Percentiles rank a stretch among this genome's conserved stretches.
phyloP scores from a whole-genome alignment of 192 early-diverging fungal species.

The Funneliformis mosseae region DNA sequence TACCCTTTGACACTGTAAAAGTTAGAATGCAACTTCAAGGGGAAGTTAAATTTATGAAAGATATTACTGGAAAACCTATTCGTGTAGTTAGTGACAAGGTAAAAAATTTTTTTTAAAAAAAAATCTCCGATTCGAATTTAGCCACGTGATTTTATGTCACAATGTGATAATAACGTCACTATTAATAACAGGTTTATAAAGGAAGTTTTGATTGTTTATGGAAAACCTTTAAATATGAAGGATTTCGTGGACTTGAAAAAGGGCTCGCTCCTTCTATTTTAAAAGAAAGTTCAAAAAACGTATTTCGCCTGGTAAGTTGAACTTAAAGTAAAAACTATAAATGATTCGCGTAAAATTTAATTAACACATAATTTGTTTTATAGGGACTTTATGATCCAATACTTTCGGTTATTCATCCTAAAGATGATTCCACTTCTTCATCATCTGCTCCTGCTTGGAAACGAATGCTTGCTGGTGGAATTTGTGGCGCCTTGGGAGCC shows the following conservation, averaged over 20 bases:
- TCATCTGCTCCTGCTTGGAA: conserved; percentile 69
- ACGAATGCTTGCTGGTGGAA: conserved; percentile 70
- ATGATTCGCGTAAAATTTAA: not conserved
- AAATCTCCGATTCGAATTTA: not conserved
- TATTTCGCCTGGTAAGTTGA: conserved; percentile 64
- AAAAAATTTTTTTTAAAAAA: not conserved
- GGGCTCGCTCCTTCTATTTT: conserved; percentile 72
- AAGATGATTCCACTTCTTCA: conserved; percentile 43
- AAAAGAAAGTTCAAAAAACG: conserved; percentile 72
- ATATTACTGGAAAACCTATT: conserved; percentile 40
- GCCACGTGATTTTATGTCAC: not conserved
- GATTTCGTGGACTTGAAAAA: conserved; percentile 70
- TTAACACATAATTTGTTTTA: not conserved
- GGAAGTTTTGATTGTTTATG: conserved; percentile 65
- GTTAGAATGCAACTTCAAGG: conserved; percentile 71
- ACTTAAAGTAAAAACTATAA: not conserved
- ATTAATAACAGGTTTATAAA: conserved; percentile 53
- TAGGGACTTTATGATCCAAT: conserved; percentile 70
- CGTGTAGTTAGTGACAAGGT: conserved; percentile 47
- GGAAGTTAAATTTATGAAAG: conserved; percentile 49
- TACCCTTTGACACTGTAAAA: conserved; percentile 81
- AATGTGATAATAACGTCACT: not conserved
- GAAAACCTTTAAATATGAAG: conserved; percentile 69
- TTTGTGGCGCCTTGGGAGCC: conserved; percentile 77
- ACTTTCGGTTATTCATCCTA: conserved; percentile 60